A percentile compares a stretch with the other conserved stretches of the same genome.
These are phyloP conservation scores for Sphaceloma murrayae DNA, from an alignment of 2,329 filamentous ascomycete genomes.

Conservation along the genomic window DNA sequence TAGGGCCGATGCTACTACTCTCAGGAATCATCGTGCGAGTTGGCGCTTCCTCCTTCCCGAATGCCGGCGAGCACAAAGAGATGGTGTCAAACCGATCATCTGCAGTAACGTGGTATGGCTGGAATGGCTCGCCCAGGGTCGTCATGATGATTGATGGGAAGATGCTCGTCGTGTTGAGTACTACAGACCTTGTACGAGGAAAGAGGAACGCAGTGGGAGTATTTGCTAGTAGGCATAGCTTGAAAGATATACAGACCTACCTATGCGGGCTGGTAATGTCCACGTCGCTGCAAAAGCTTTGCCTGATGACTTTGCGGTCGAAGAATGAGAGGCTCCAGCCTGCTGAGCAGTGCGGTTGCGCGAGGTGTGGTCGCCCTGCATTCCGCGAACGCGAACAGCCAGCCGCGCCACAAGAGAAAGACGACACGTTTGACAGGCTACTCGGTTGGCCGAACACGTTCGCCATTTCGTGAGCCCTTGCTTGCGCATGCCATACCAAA, in stretches of 20 bases:
- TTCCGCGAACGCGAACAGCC: not conserved
- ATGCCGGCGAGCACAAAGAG: too few species aligned
- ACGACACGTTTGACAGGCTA: not conserved
- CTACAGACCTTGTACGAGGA: too few species aligned
- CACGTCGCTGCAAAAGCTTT: not conserved
- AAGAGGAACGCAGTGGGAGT: not conserved
- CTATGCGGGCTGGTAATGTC: slow-evolving; percentile 7
- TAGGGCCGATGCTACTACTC: not conserved
- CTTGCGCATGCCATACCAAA: not conserved
- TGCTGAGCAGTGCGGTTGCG: not conserved
- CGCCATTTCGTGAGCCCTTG: not conserved
- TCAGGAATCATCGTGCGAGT: not conserved
- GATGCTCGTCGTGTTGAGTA: too few species aligned
- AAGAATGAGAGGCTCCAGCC: slow-evolving; percentile 9
- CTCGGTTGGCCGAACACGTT: not conserved
- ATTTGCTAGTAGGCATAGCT: not conserved
- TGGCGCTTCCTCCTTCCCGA: too few species aligned
- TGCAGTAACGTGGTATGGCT: too few species aligned
- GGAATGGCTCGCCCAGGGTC: not conserved
- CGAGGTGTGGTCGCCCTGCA: too few species aligned
- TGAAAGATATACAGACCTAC: slow-evolving; percentile 9
- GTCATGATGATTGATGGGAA: not conserved
- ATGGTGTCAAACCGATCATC: too few species aligned
- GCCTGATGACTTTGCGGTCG: not conserved
- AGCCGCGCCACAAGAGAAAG: not conserved